Evolutionary conservation across 108 stramenopile genomes (phyloP), one percentile per base, ranked within the genome.

Genomic region (Poteriospumella lacustris): DNA sequence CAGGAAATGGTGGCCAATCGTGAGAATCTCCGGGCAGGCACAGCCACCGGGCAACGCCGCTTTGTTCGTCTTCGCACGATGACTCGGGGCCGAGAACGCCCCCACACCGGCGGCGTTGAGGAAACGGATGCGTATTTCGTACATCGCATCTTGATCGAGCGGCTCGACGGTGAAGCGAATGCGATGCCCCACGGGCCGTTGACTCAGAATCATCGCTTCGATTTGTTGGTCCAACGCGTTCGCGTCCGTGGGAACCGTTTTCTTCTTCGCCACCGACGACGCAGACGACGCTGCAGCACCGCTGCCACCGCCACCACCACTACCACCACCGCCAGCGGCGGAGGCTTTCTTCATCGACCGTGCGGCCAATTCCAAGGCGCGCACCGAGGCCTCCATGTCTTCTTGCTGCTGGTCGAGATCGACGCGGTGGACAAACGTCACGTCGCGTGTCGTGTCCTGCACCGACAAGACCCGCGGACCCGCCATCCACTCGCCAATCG

Each of bases 21-120:
- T 9, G 31, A 64, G 3, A 5, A 64, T 31, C 5, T 26, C 9
- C 28, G 60, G 60, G 9, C 5, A 5, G 28, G 28, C 33, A 64
- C 60, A 64, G 9, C 33, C 29, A 64, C 12, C 31, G 9, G 60
- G 60, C 36, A 24, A 24, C 5, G 60, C 3, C 9, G 60, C 60
- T 64, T 64, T 64, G 31, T 64, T 64, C 9, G 60, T 64, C 29
- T 33, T 31, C 36, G 60, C 60, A 34, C 60, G 28, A 33, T 64
- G 60, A 19, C 33, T 34, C 33, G 60, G 24, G 36, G 28, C 31
- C 5, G 33, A 34, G 24, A 64, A 33, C 5, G 28, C 24, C 15
- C 60, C 31, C 24, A 12, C 3, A 34, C 60, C 60, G 5, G 60
- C 15, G 5, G 3, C 9, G 60, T 64, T 64, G 24, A 24, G 9